Evolutionary conservation across 2,329 filamentous ascomycete species (phyloP), one percentile per base, ranked within the genome.

Genomic region (Tolypocladium album): DNA sequence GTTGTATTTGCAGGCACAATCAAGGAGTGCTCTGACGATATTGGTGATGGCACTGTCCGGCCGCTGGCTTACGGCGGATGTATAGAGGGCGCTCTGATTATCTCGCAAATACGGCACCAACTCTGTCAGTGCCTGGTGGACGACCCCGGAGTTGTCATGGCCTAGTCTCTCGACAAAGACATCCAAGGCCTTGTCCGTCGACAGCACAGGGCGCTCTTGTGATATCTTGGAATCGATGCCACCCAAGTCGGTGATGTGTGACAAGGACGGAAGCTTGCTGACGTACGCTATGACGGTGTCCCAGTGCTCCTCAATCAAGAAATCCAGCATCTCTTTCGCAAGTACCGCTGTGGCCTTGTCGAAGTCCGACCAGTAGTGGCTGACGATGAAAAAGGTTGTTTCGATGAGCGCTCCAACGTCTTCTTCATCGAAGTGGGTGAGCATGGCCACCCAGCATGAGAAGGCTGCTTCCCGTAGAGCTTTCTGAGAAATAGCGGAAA

Each of bases 301-400:
- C 20, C 78, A 77, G 67, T 92, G 82, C 2, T 83, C 78, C n/a
- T 81, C 78, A 45, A 94, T 74, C 43, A 96, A 77, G 60, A 81
- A 80, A 13, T 79, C 75, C 31, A 97, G 78, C 64, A 92, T 79
- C 20, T 81, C 75, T 61, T 84, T 79, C 3, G 87, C 88, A 59
- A 79, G 78, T 4, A 79, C 68, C 63, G 83, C 84, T 1, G 87
- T 87, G 3, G 78, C 71, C 4, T 80, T 76, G 27, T 86, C 84
- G 60, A 97, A 86, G 1, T 67, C 70, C 5, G 72, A 64, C 94
- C 94, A 99, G 68, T 94, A 88, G 65, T 88, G 86, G 31, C 88
- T 86, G 56, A 97, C 86, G 47, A 96, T 84, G 58, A 92, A 92
- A 65, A 97, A 91, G 0, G 92, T 96, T 61, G 93, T 92, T 69